These are phyloP conservation scores for Lentinula guzmanii DNA, from an alignment of 768 basidiomycete species.

Conservation along the genomic window DNA sequence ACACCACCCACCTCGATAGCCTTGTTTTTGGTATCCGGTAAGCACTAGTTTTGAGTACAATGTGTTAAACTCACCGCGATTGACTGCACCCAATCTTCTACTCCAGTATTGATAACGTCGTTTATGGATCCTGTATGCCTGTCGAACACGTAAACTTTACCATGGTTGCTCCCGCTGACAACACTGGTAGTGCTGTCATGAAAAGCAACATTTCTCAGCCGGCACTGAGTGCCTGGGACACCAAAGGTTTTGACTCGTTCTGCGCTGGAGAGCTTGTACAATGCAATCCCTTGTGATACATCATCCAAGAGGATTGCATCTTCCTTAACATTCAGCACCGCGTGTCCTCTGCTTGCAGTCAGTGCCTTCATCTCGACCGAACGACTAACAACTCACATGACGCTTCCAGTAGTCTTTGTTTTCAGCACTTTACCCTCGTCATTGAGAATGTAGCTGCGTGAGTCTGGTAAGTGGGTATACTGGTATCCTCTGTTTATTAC, in stretches of 20 bases:
- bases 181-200: neutral
- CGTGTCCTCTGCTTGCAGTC: neutral
- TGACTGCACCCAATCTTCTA: no score
- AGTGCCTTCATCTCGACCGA: neutral
- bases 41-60: no score
- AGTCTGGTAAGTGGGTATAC: neutral
- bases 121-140: no score
- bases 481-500: neutral
- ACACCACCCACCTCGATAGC: no score
- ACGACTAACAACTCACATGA: neutral
- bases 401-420: neutral
- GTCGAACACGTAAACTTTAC: slow-evolving; percentile 1
- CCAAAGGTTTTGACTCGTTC: neutral
- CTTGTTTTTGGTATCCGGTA: no score
- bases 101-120: no score
- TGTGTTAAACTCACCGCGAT: no score
- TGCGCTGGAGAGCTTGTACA: neutral
- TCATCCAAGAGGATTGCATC: neutral
- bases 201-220: neutral
- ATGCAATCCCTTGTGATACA: neutral
- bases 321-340: neutral
- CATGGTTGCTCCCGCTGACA: slow-evolving; percentile 3
- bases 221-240: neutral
- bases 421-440: neutral
- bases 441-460: neutral